phyloP scores from a whole-genome alignment of 306 rosid species.

The Inga leiocalycina region DNA sequence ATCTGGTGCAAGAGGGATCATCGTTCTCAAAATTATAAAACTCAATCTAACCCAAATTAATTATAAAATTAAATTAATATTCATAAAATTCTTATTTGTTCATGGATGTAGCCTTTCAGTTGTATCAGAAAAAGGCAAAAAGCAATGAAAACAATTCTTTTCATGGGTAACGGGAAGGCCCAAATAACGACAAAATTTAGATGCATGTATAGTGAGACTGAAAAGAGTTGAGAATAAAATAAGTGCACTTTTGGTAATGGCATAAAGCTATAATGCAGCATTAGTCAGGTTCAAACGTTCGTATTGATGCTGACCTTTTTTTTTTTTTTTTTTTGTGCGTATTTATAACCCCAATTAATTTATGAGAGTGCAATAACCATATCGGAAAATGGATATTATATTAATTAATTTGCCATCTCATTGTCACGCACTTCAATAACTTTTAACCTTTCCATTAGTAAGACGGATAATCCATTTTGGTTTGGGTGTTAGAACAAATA shows the following conservation, averaged over 20 bases:
- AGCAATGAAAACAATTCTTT: not conserved
- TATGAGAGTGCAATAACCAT: not conserved
- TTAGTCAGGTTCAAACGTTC: not conserved
- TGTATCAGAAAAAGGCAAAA: too few species aligned
- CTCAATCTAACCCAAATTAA: too few species aligned
- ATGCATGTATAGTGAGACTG: not conserved
- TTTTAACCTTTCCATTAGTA: not conserved
- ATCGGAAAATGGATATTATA: not conserved
- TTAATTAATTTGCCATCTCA: not conserved
- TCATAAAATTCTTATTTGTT: too few species aligned
- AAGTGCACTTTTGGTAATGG: constrained; percentile 15
- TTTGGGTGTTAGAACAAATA: too few species aligned
- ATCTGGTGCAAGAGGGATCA: too few species aligned
- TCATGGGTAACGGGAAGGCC: not conserved
- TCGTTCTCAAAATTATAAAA: too few species aligned
- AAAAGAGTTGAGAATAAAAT: not conserved
- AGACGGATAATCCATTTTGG: not conserved
- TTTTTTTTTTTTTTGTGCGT: too few species aligned
- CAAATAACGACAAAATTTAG: not conserved
- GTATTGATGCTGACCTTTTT: not conserved
- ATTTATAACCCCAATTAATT: not conserved
- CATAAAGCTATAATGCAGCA: not conserved
- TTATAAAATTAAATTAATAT: too few species aligned
- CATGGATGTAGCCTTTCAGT: too few species aligned
- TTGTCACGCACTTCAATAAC: not conserved